These are phyloP conservation scores for Bombardia bombarda DNA, from an alignment of 495 filamentous ascomycete genomes.

Conservation along the genomic window DNA sequence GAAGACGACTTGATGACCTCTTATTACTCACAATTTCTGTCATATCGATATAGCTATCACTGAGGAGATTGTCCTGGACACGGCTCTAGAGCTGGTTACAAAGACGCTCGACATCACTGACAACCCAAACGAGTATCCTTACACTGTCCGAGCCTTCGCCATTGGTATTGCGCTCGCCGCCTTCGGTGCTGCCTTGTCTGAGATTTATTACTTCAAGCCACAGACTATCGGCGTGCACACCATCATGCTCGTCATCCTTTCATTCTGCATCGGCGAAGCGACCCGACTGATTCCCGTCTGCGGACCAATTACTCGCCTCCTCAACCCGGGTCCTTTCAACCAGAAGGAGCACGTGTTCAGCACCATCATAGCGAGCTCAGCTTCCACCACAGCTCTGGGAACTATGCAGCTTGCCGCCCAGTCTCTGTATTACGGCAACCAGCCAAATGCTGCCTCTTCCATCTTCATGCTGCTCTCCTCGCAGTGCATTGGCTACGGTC, in stretches of 20 bases:
- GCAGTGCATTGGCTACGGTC: conserved; percentile 43
- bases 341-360: conserved; percentile 33
- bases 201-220: conserved; percentile 42
- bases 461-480: conserved; percentile 34
- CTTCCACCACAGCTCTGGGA: conserved; percentile 22
- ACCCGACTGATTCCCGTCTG: conserved; percentile 30
- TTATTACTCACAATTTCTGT: background rate
- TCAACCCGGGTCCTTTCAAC: conserved; percentile 32
- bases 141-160: conserved; percentile 26
- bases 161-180: conserved; percentile 24
- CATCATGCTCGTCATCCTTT: conserved; percentile 36
- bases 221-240: conserved; percentile 33
- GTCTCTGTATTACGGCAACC: conserved; percentile 31
- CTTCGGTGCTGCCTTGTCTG: conserved; percentile 21
- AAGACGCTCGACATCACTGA: conserved; percentile 25
- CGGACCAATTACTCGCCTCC: conserved; percentile 25
- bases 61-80: background rate
- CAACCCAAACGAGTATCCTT: conserved; percentile 22
- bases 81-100: conserved; percentile 1
- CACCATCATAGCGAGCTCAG: conserved; percentile 31
- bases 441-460: conserved; percentile 23
- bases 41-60: conserved; percentile 1
- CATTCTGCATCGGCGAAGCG: conserved; percentile 26
- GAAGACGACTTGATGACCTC: background rate
- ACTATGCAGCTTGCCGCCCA: conserved; percentile 33